Percentiles rank a stretch among this genome's conserved stretches.
Conservation (phyloP, 2,329 filamentous ascomycete species). For the Colletotrichum zoysiae region DNA sequence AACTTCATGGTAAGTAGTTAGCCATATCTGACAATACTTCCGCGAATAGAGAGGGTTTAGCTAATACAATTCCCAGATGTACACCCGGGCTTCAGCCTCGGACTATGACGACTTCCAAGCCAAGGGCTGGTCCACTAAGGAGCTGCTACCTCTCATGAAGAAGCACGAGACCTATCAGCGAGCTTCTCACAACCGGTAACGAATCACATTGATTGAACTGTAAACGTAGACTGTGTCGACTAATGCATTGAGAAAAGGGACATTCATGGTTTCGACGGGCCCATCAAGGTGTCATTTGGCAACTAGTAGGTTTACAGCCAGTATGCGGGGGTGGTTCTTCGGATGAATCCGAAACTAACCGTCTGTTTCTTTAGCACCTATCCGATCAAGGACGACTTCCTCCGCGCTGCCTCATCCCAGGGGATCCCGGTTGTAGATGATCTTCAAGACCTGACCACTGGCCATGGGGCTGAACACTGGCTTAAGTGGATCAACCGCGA, state of each 20-base stretch:
- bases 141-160: conserved; percentile 81
- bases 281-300: conserved; percentile 85
- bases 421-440: conserved; percentile 82
- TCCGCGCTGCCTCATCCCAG: conserved; percentile 78
- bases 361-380: conserved; percentile 65
- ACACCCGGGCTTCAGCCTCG: conserved; percentile 77
- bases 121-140: conserved; percentile 83
- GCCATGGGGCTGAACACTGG: conserved; percentile 83
- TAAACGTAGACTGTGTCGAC: not conserved
- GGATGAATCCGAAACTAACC: conserved; percentile 15
- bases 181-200: conserved; percentile 68
- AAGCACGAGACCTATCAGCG: conserved; percentile 86
- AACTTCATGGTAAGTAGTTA: conserved; percentile 76
- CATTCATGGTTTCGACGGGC: conserved; percentile 81
- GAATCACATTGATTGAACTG: not conserved
- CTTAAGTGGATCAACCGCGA: conserved; percentile 86
- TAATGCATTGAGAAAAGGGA: conserved; percentile 57
- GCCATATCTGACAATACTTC: not conserved
- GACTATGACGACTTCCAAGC: conserved; percentile 85
- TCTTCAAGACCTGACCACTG: conserved; percentile 77
- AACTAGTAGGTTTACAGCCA: conserved; percentile 65
- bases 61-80: conserved; percentile 66
- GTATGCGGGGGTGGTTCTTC: not conserved
- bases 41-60: not conserved
- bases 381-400: conserved; percentile 85